A percentile compares a stretch with the other conserved stretches of the same genome.
These are phyloP conservation scores for Backusella westeae DNA, from an alignment of 192 early-diverging fungal species.

Conservation along the genomic window DNA sequence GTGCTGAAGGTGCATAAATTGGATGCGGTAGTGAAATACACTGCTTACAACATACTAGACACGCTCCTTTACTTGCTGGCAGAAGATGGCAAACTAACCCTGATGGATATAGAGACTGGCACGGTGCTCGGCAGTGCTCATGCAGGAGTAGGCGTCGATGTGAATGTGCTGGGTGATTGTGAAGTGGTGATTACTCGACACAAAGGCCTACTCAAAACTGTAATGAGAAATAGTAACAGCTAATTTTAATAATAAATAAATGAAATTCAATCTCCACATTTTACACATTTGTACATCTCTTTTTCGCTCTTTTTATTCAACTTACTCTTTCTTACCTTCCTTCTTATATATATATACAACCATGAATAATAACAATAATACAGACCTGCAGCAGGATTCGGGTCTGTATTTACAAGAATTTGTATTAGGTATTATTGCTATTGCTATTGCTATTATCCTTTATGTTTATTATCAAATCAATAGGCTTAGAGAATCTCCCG, in stretches of 20 bases:
- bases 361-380: neutral
- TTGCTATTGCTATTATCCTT: neutral
- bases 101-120: constrained; percentile 25
- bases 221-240: neutral
- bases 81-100: constrained; percentile 19
- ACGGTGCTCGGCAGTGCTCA: neutral
- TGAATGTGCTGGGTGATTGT: constrained; percentile 20
- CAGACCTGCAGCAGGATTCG: constrained; percentile 31
- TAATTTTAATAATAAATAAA: neutral
- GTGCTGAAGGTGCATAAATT: neutral
- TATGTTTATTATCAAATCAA: neutral
- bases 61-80: constrained; percentile 16
- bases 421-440: constrained; percentile 15
- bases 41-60: constrained; percentile 23
- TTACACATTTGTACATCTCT: neutral
- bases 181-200: constrained; percentile 21
- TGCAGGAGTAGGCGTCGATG: constrained; percentile 19
- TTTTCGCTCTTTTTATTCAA: neutral
- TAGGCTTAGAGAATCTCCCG: constrained; percentile 39
- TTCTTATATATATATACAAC: neutral
- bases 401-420: constrained; percentile 35
- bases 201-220: constrained; percentile 9
- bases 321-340: neutral
- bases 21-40: constrained; percentile 17
- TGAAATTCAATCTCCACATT: neutral